Base-by-base conservation (phyloP, 1,139 yeast genomes). In the Tardiomyces digboiensis region DNA sequence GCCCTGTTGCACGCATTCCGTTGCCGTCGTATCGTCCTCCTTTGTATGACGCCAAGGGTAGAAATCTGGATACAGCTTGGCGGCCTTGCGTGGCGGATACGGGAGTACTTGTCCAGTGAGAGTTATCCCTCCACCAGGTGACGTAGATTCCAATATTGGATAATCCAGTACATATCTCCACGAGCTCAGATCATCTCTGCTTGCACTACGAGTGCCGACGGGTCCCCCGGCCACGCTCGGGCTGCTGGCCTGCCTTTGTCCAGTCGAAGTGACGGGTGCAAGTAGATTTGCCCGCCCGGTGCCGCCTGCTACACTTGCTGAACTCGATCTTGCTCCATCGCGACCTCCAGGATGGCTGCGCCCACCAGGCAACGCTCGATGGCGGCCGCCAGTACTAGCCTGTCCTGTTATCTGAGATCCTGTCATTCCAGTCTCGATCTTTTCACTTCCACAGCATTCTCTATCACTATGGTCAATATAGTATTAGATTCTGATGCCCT, bases 31-130 rank as follows among this genome's bases (percentile, higher is more conserved):
- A 52, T 78, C 82, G 44, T 82, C 78, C 36, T 71, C 73, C 3
- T 74, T 57, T 10, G 75, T 74, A 54, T 82, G 57, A 44, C 70
- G 67, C 95, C 95, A 87, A 0, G 93, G 86, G 46, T 69, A 69
- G 59, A 79, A 86, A 62, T 87, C 96, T 1, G 96, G 96, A 55
- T 74, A 82, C 19, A 16, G 16, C 10, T 26, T 26, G 33, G 33
- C 33, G 8, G 33, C 14, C 33, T 8, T 26, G 33, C 33, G 33
- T 5, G 33, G 33, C 33, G 33, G 33, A 8, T 26, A 26, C 3
- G 33, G 16, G 33, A 13, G 33, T 8, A 26, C 33, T 3, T 26
- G 33, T 3, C 14, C 33, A 16, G 16, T 16, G 33, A 13, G 16
- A 16, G 12, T 16, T n/a, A 16, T 4, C 5, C 8, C 10, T n/a